These are phyloP conservation scores for Ganoderma multipileum DNA, from an alignment of 1,284 basidiomycete species.

Conservation along the genomic window DNA sequence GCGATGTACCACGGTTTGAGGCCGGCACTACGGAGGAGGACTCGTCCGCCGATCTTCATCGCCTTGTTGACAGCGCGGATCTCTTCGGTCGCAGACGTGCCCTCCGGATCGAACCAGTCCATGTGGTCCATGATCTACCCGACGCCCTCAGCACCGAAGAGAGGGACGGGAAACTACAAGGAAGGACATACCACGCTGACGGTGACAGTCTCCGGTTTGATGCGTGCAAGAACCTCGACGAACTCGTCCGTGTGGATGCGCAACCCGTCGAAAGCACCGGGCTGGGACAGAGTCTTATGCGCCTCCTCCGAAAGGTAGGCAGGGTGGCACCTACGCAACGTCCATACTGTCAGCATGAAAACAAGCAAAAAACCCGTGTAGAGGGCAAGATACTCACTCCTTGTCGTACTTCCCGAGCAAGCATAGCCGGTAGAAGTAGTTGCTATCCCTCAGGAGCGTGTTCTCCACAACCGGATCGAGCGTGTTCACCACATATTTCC, in stretches of 20 bases:
- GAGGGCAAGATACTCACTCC: constrained; percentile 16
- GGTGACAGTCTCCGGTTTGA: constrained; percentile 31
- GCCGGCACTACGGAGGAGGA: constrained; percentile 31
- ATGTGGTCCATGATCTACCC: constrained; percentile 34
- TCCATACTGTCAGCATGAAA: neutral
- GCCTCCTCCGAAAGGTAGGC: constrained; percentile 29
- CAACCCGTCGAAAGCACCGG: constrained; percentile 31
- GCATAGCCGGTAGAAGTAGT: constrained; percentile 34
- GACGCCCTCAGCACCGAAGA: neutral
- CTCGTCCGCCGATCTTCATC: constrained; percentile 33
- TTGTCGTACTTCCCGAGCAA: constrained; percentile 28
- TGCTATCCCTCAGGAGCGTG: constrained; percentile 27
- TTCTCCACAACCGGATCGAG: constrained; percentile 33
- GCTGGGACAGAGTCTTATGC: constrained; percentile 23
- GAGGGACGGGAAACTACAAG: too few relatives aligned
- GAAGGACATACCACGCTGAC: constrained; percentile 26
- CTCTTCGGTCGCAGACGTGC: constrained; percentile 26
- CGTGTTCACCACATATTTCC: constrained; percentile 33
- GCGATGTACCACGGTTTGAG: constrained; percentile 33
- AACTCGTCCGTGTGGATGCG: constrained; percentile 33
- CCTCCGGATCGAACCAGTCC: constrained; percentile 34
- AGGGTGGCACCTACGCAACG: constrained; percentile 24
- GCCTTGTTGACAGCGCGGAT: constrained; percentile 32
- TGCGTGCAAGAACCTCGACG: constrained; percentile 32
- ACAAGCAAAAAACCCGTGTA: too few relatives aligned